Conservation (phyloP, 257 asterid species). For the Fraxinus pennsylvanica region DNA sequence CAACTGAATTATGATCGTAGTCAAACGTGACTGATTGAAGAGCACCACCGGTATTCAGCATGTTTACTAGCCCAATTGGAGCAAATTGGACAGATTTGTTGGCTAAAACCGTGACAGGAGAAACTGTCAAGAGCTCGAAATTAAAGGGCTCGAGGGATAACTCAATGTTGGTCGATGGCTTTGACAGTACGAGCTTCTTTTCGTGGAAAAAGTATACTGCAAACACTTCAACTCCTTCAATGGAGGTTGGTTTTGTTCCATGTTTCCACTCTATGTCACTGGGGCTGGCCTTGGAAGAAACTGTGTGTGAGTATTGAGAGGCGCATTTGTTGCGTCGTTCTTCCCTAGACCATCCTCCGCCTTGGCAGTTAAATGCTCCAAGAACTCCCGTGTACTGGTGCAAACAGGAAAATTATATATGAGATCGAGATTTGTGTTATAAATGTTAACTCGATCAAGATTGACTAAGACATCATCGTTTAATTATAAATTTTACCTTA, state of each 20-base stretch:
- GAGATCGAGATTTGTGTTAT: neutral
- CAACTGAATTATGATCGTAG: constrained; percentile 34
- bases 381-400: constrained; percentile 77
- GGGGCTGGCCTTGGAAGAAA: constrained; percentile 57
- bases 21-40: constrained; percentile 39
- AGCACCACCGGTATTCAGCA: constrained; percentile 75
- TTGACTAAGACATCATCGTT: too few species aligned
- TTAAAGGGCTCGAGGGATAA: constrained; percentile 57
- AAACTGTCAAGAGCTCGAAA: constrained; percentile 64
- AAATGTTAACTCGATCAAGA: too few species aligned
- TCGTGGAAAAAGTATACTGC: constrained; percentile 51
- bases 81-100: constrained; percentile 45
- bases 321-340: constrained; percentile 71
- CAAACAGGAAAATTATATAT: neutral
- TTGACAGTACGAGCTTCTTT: constrained; percentile 48
- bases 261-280: constrained; percentile 68
- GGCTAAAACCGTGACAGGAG: constrained; percentile 41
- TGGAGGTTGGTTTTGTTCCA: constrained; percentile 44
- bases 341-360: constrained; percentile 91
- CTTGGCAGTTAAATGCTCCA: constrained; percentile 92
- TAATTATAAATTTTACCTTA: constrained; percentile 47
- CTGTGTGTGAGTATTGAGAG: constrained; percentile 56
- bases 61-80: constrained; percentile 62
- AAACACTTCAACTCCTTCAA: constrained; percentile 43
- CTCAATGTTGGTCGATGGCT: constrained; percentile 42